Evolutionary conservation across 2,329 filamentous ascomycete species (phyloP).

Genomic region (Verticillium nonalfalfae): DNA sequence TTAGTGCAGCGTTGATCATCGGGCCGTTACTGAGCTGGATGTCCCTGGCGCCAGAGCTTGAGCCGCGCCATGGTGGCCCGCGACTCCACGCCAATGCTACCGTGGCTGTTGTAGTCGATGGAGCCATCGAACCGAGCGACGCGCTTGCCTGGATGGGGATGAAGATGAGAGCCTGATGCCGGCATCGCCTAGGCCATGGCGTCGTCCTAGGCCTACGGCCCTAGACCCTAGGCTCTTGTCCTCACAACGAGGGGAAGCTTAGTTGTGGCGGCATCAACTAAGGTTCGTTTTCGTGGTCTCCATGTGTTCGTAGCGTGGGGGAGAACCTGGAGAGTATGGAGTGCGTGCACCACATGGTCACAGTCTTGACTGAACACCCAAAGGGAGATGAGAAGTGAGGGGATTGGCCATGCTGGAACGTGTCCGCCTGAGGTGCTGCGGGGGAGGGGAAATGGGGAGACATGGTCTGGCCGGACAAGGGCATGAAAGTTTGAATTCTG

Average conservation of each 20-base stretch:
- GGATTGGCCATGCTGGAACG: neutral
- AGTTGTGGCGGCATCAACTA: neutral
- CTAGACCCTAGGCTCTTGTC: neutral
- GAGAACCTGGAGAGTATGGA: neutral
- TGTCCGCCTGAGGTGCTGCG: neutral
- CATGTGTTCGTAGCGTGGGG: neutral
- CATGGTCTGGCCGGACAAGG: neutral
- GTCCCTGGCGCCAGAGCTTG: neutral
- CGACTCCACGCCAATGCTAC: neutral
- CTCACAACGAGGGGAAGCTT: neutral
- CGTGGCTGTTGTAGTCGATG: neutral
- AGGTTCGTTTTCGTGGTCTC: neutral
- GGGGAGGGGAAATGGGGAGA: neutral
- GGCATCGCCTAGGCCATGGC: neutral
- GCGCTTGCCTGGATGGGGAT: neutral
- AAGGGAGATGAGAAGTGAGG: neutral
- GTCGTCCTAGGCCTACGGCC: neutral
- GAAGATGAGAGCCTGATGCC: neutral
- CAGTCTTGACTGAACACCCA: neutral
- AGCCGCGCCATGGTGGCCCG: neutral
- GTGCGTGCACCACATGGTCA: neutral
- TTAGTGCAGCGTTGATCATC: neutral
- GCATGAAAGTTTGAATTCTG: neutral
- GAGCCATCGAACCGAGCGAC: neutral
- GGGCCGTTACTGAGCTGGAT: neutral